A percentile compares a stretch with the other conserved stretches of the same genome.
phyloP scores from a whole-genome alignment of 2,329 filamentous ascomycete species.

The Neofusicoccum umdonicola region DNA sequence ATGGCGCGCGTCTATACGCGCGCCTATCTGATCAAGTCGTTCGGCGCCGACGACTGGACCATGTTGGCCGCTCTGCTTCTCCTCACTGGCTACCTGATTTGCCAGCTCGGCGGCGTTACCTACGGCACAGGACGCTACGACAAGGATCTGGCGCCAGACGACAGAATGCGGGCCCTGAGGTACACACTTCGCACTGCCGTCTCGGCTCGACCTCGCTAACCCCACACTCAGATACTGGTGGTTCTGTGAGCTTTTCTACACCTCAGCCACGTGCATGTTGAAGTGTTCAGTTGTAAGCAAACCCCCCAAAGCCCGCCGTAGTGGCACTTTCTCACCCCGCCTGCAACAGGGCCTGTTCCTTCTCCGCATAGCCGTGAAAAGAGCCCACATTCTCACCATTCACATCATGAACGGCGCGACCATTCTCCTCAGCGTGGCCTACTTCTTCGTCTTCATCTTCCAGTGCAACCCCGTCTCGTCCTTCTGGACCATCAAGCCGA shows the following conservation, averaged over 20 bases:
- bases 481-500: conserved; percentile 49
- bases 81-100: conserved; percentile 41
- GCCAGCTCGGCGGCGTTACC: conserved; percentile 38
- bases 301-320: no score
- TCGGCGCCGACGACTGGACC: conserved; percentile 41
- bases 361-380: conserved; percentile 50
- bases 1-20: conserved; percentile 38
- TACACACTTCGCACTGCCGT: conserved; percentile 14
- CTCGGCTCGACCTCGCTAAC: conserved; percentile 17
- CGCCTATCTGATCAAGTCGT: conserved; percentile 35
- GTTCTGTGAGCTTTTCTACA: conserved; percentile 56
- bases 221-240: conserved; percentile 46
- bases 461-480: conserved; percentile 52
- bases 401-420: conserved; percentile 46
- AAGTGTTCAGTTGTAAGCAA: conserved; percentile 49
- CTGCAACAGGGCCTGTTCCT: conserved; percentile 42
- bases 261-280: conserved; percentile 46
- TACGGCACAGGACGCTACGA: conserved; percentile 42
- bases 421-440: conserved; percentile 45
- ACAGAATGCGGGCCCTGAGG: conserved; percentile 29
- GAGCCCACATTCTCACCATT: conserved; percentile 46
- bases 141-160: conserved; percentile 30
- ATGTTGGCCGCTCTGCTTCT: conserved; percentile 40
- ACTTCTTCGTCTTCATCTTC: conserved; percentile 52
- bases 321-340: not conserved